Percentiles rank a stretch among this genome's conserved stretches.
Evolutionary conservation across 2,329 filamentous ascomycete genomes (phyloP).

Genomic region (Colletotrichum spinosum): DNA sequence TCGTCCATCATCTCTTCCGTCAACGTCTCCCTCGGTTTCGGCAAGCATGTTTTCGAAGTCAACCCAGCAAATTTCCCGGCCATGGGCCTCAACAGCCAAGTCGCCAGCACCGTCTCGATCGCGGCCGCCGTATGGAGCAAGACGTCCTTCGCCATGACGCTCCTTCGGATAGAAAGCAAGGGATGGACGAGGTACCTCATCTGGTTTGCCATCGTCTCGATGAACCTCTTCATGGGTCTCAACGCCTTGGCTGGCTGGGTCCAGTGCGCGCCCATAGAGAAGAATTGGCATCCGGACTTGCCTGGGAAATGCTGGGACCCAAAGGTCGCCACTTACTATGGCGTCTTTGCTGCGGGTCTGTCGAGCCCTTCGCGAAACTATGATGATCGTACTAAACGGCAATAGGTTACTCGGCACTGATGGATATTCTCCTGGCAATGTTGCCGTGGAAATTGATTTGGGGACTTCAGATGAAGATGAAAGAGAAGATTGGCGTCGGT

Average conservation of each 20-base stretch:
- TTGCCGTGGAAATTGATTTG: conserved; percentile 37
- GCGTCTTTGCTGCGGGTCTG: conserved; percentile 37
- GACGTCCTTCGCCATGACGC: conserved; percentile 52
- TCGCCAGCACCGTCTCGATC: conserved; percentile 47
- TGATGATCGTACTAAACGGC: neutral
- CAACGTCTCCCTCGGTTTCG: conserved; percentile 36
- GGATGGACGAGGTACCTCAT: conserved; percentile 43
- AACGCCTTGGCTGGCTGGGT: conserved; percentile 40
- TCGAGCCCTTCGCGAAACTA: too few species aligned
- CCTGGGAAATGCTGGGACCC: conserved; percentile 36
- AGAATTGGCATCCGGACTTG: conserved; percentile 15
- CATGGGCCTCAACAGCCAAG: conserved; percentile 41
- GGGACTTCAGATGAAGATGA: conserved; percentile 33
- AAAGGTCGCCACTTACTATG: conserved; percentile 26
- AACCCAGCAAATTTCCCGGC: conserved; percentile 25
- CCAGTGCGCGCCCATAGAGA: conserved; percentile 34
- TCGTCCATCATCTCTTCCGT: conserved; percentile 6
- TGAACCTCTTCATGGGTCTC: conserved; percentile 44
- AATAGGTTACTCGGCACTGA: conserved; percentile 23
- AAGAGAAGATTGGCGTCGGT: conserved; percentile 35
- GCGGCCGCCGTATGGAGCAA: conserved; percentile 51
- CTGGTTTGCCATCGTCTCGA: conserved; percentile 47
- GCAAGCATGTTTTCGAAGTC: conserved; percentile 37
- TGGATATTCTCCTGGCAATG: conserved; percentile 32
- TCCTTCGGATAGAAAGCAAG: conserved; percentile 47